These are phyloP conservation scores for Juglanconis juglandina DNA, from an alignment of 2,329 filamentous ascomycete genomes.

Conservation along the genomic window DNA sequence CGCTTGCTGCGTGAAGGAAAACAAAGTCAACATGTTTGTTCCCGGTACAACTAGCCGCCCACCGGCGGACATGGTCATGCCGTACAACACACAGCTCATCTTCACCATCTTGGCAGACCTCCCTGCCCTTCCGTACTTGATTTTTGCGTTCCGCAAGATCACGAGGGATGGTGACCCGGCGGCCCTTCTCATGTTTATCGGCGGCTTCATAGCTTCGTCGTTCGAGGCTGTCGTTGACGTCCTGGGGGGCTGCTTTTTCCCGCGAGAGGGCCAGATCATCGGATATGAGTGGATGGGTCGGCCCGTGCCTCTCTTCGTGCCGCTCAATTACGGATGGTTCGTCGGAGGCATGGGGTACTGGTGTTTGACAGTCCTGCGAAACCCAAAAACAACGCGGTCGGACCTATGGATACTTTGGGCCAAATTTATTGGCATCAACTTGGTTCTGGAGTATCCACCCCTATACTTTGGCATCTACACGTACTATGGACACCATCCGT, in stretches of 20 bases:
- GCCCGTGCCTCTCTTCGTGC: not conserved
- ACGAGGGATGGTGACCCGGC: not conserved
- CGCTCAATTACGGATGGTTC: not conserved
- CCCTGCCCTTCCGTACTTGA: not conserved
- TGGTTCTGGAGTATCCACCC: not conserved
- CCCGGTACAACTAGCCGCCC: not conserved
- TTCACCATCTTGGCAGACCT: not conserved
- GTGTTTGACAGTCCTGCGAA: not conserved
- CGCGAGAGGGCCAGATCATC: not conserved
- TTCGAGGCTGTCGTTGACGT: not conserved
- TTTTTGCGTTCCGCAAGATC: not conserved
- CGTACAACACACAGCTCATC: not conserved
- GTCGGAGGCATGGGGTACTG: slow-evolving; percentile 1
- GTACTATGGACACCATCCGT: not conserved
- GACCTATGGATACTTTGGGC: not conserved
- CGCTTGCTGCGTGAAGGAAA: too few relatives aligned
- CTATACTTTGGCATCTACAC: slow-evolving; percentile 1
- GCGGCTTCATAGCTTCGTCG: not conserved
- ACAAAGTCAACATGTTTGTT: not conserved
- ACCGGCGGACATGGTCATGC: not conserved
- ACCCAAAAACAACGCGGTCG: not conserved
- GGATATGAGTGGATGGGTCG: not conserved
- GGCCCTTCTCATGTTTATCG: not conserved
- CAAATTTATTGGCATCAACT: not conserved
- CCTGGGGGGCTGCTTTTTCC: not conserved